phyloP scores from a whole-genome alignment of 2,329 filamentous ascomycete genomes.

The Dryadomyces quercus-mongolicae region DNA sequence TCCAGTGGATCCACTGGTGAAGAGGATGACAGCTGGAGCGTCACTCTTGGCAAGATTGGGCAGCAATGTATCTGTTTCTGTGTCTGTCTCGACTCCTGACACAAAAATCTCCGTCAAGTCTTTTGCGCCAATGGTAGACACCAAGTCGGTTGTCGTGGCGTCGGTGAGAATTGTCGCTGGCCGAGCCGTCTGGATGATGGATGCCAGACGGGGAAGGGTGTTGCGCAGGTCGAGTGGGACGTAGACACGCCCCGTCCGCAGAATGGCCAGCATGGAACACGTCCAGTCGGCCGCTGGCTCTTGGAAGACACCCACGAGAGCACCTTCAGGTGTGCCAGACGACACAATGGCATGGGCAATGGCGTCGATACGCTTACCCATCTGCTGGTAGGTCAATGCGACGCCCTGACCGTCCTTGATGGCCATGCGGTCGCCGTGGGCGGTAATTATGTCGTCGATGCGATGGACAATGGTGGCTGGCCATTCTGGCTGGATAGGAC shows the following conservation, averaged over 20 bases:
- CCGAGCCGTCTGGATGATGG: background rate
- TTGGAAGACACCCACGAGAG: background rate
- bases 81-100: background rate
- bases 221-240: constrained; percentile 38
- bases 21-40: constrained; percentile 27
- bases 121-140: background rate
- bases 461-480: background rate
- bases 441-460: background rate
- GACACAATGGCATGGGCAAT: background rate
- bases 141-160: background rate
- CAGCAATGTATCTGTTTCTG: background rate
- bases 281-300: background rate
- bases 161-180: constrained; percentile 6
- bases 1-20: constrained; percentile 47
- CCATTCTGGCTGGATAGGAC: background rate
- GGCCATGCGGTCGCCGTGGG: background rate
- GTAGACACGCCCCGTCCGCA: constrained; percentile 47
- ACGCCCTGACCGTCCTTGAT: background rate
- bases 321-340: background rate
- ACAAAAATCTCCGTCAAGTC: background rate
- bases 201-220: constrained; percentile 29
- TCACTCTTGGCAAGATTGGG: background rate
- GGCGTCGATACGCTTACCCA: background rate
- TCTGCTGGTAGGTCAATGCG: background rate
- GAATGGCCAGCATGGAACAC: constrained; percentile 36